phyloP scores from a whole-genome alignment of 2,329 filamentous ascomycete genomes.

The Ilyonectria robusta region DNA sequence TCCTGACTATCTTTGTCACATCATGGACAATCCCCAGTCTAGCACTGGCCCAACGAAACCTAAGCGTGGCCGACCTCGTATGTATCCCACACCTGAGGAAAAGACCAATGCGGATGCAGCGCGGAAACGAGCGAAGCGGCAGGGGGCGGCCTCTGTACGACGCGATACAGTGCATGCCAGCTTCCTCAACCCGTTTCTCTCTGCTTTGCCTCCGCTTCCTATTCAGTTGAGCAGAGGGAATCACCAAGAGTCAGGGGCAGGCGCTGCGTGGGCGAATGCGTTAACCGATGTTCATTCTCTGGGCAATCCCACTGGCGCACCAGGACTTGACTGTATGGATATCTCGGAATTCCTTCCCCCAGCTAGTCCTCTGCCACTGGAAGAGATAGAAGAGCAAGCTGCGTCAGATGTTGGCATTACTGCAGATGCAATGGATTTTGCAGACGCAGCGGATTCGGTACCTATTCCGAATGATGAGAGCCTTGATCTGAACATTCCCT shows the following conservation, averaged over 20 bases:
- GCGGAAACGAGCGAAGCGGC: conserved; percentile 2
- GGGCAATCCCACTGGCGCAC: neutral
- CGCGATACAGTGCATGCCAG: neutral
- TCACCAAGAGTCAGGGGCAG: neutral
- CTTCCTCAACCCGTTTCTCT: neutral
- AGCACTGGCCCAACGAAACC: neutral
- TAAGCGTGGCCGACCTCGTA: neutral
- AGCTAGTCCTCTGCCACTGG: neutral
- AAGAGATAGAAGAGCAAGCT: neutral
- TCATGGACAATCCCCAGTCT: no score
- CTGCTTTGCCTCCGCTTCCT: no score
- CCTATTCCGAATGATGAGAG: conserved; percentile 1
- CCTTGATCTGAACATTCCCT: neutral
- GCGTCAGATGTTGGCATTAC: neutral
- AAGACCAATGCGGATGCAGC: conserved; percentile 7
- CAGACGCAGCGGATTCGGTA: neutral
- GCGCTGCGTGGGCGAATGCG: neutral
- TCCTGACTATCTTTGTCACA: no score
- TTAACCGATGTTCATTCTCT: neutral
- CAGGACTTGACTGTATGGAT: neutral
- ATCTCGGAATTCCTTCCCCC: neutral
- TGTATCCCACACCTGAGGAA: neutral
- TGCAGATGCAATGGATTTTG: neutral
- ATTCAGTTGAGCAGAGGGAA: no score
- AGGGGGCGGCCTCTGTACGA: neutral